Percentiles rank a stretch among this genome's conserved stretches.
Conservation (phyloP, 2,329 filamentous ascomycete genomes). For the Stemphylium lycopersici region DNA sequence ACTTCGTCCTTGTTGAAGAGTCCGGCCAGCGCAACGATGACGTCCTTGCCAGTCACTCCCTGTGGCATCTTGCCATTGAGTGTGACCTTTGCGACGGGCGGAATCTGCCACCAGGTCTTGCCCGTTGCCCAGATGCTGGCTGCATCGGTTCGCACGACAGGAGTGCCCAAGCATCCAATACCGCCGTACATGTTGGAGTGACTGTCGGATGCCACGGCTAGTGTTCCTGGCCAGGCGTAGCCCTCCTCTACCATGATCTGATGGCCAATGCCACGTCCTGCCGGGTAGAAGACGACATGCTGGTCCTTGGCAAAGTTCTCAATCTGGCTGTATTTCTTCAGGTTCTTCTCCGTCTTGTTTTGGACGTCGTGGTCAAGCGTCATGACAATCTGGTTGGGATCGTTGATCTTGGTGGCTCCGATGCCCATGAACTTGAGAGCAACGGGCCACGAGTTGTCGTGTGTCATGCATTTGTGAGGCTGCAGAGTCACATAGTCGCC, state of each 20-base stretch:
- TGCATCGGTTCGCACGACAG: constrained; percentile 86
- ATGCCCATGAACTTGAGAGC: constrained; percentile 82
- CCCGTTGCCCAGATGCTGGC: constrained; percentile 85
- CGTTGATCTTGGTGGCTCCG: constrained; percentile 74
- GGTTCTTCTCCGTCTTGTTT: constrained; percentile 76
- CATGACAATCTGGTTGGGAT: constrained; percentile 78
- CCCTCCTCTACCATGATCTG: constrained; percentile 91
- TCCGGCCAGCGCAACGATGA: constrained; percentile 87
- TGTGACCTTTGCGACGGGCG: constrained; percentile 80
- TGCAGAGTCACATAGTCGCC: constrained; percentile 84
- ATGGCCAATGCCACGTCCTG: constrained; percentile 83
- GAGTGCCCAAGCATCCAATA: constrained; percentile 75
- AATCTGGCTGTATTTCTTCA: constrained; percentile 83
- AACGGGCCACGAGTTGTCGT: constrained; percentile 82
- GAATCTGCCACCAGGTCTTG: constrained; percentile 86
- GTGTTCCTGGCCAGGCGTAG: constrained; percentile 82
- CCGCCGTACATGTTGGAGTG: constrained; percentile 88
- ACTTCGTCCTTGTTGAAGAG: constrained; percentile 88
- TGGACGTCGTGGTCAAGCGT: constrained; percentile 89
- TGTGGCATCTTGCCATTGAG: constrained; percentile 75
- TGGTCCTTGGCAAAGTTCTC: constrained; percentile 81
- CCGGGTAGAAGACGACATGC: constrained; percentile 77
- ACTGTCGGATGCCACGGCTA: constrained; percentile 78
- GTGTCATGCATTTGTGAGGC: constrained; percentile 80
- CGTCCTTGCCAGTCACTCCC: constrained; percentile 91